Evolutionary conservation across 805 yeast genomes (phyloP), one percentile per base, ranked within the genome.

Genomic region (Candida chauliodis): DNA sequence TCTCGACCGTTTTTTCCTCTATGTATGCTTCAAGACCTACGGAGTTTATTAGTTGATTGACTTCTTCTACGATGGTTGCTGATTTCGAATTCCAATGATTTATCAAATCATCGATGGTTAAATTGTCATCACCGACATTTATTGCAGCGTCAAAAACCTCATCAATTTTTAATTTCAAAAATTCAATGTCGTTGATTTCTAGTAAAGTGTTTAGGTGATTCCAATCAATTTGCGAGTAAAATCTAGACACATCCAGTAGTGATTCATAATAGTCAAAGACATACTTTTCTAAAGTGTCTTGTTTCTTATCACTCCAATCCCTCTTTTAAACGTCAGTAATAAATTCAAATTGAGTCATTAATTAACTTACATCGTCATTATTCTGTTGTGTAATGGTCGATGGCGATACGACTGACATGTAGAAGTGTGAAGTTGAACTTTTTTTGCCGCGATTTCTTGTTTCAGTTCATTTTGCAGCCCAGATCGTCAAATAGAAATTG

Each of bases 171-270:
- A 52, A 27, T 36, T 48, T 43, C 2, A 56, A 31, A 22, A 44
- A 43, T 11, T 50, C 55, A 6, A 30, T 23, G 21, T 53, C 52
- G 24, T 43, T 36, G 8, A 44, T 29, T 4, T 47, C 44, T 8
- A 54, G 34, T 2, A 43, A 14, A 4, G 38, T 39, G 5, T 20
- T 26, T 19, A 57, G 29, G 15, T 45, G 30, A 8, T 21, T 18
- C 56, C 59, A 55, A 36, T 57, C 51, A 13, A 56, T 37, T 10
- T 24, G 27, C 2, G 47, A 31, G 38, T 47, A 52, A 34, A 53
- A 47, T 33, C 44, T 46, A 5, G 36, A 13, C 2, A 29, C 21
- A 13, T 41, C 39, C 3, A 13, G 28, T 18, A 47, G 34, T 3
- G 36, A 40, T 10, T 22, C 25, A 24, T 41, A 38, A 35, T 47